Evolutionary conservation across 495 filamentous ascomycete species (phyloP).

Genomic region (Glonium stellatum): DNA sequence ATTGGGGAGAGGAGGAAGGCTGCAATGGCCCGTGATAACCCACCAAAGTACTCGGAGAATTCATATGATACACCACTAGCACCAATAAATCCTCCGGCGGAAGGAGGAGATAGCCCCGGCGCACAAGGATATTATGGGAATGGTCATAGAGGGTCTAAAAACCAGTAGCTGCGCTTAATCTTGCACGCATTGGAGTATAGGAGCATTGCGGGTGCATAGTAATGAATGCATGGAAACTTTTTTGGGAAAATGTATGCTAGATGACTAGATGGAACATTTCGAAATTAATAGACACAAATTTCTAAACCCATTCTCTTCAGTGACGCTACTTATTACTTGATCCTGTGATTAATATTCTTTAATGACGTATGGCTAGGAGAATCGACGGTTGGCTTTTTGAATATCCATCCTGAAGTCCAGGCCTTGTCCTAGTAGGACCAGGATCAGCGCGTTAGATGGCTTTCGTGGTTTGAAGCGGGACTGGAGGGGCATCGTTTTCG

Average conservation of each 20-base stretch:
- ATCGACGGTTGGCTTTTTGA: no score
- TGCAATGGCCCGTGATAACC: background rate
- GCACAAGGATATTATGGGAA: background rate
- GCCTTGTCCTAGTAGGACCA: no score
- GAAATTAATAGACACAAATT: no score
- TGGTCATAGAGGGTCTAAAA: background rate
- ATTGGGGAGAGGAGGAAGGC: constrained; percentile 21
- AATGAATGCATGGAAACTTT: no score
- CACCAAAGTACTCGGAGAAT: constrained; percentile 22
- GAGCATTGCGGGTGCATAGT: background rate
- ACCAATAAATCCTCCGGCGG: constrained; percentile 1
- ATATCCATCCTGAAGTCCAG: no score
- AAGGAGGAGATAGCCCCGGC: background rate
- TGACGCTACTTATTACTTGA: no score
- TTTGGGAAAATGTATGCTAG: no score
- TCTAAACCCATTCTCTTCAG: no score
- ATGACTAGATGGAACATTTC: no score
- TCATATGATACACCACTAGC: constrained; percentile 1
- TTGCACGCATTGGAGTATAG: background rate
- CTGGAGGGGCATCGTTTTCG: background rate
- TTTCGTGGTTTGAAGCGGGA: background rate
- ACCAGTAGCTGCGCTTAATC: background rate
- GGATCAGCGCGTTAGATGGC: background rate
- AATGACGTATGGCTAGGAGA: no score
- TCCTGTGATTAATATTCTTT: no score